Percentiles rank a stretch among this genome's conserved stretches.
Evolutionary conservation across 441 rosid species (phyloP).

Genomic region (Populus hybrid): DNA sequence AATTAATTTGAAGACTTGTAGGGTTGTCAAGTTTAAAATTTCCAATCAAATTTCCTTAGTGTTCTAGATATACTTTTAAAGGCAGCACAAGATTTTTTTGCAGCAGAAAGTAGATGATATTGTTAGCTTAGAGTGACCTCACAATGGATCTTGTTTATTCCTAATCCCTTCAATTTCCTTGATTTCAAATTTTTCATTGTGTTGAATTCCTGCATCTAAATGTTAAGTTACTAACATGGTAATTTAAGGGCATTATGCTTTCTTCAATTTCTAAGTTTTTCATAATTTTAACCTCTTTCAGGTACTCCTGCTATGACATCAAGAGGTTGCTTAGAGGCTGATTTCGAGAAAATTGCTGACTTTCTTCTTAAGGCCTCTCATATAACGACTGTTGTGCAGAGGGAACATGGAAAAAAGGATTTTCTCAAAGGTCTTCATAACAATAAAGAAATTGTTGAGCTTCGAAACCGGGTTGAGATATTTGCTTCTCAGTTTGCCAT

Average conservation of each 20-base stretch:
- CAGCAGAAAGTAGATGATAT: background rate
- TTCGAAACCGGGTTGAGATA: slow-evolving; percentile 67
- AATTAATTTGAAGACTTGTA: background rate
- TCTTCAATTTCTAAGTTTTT: slow-evolving; percentile 5
- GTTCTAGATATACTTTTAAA: background rate
- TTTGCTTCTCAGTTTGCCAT: slow-evolving; percentile 85
- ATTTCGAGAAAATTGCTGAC: slow-evolving; percentile 87
- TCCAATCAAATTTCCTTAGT: background rate
- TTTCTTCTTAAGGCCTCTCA: slow-evolving; percentile 79
- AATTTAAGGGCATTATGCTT: background rate
- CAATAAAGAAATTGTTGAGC: slow-evolving; percentile 71
- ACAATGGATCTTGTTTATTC: background rate
- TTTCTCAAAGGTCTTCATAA: slow-evolving; percentile 62
- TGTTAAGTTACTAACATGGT: background rate
- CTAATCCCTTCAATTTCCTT: background rate
- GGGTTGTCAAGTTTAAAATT: background rate
- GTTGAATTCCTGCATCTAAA: background rate
- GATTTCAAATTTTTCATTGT: background rate
- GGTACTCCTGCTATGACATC: slow-evolving; percentile 99
- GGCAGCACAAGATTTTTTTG: background rate
- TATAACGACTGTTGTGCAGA: slow-evolving; percentile 61
- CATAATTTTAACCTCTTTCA: slow-evolving; percentile 15
- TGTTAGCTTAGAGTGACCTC: background rate
- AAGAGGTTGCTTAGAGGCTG: slow-evolving; percentile 90
- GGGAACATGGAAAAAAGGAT: slow-evolving; percentile 74